Percentiles rank a stretch among this genome's conserved stretches.
These are phyloP conservation scores for Acanthamoeba culbertsoni DNA, from an alignment of 208 protist species.

Conservation along the genomic window DNA sequence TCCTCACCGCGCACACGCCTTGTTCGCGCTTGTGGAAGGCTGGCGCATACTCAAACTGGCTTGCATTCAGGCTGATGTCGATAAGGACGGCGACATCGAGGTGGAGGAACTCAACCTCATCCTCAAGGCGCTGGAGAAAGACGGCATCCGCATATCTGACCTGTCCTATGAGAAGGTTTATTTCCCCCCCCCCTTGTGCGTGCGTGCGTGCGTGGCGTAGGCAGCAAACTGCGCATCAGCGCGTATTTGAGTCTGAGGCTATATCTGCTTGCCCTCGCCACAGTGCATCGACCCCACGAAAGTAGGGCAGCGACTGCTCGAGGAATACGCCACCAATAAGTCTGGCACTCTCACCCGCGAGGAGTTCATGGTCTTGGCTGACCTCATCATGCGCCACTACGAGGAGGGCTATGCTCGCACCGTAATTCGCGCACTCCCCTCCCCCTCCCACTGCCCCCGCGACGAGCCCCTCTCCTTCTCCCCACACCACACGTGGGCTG, in stretches of 20 bases:
- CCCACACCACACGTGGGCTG: not conserved
- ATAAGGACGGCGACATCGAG: conserved; percentile 21
- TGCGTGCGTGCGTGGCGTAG: not conserved
- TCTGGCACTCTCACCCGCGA: not conserved
- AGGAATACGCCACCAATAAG: conserved; percentile 35
- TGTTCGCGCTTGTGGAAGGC: not conserved
- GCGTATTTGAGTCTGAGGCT: too few relatives aligned
- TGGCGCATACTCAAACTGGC: not conserved
- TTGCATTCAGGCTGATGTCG: not conserved
- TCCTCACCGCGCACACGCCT: not conserved
- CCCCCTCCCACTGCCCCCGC: not conserved
- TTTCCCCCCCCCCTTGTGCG: not conserved
- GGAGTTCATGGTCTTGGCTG: conserved; percentile 39
- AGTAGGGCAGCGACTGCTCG: conserved; percentile 5
- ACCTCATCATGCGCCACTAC: conserved; percentile 40
- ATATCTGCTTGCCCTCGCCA: not conserved
- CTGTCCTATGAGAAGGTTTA: conserved; percentile 36
- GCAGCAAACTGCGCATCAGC: not conserved
- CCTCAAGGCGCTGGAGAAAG: conserved; percentile 40
- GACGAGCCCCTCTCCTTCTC: not conserved
- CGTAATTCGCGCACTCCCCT: too few relatives aligned
- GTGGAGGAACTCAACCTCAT: conserved; percentile 39
- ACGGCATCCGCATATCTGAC: not conserved
- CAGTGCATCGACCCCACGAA: not conserved
- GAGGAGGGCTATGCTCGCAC: conserved; percentile 6